phyloP scores from a whole-genome alignment of 148 eudicot species.

The Vaccinium darrowii region DNA sequence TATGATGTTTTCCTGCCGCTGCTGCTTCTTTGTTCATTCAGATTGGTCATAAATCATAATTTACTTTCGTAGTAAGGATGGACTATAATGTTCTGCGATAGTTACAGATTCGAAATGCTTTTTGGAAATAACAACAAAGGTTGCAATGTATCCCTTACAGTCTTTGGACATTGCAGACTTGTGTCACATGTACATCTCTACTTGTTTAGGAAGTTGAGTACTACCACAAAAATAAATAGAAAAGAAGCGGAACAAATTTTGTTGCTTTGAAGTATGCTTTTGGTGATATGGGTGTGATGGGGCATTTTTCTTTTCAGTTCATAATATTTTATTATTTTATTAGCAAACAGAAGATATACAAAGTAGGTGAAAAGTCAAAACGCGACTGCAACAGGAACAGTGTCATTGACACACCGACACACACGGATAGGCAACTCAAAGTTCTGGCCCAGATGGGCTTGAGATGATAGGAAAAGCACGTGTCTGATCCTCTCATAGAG shows the following conservation, averaged over 20 bases:
- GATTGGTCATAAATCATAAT: not conserved
- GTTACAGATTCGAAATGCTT: not conserved
- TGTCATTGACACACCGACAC: not conserved
- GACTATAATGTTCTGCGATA: not conserved
- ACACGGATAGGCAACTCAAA: not conserved
- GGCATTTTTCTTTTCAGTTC: not conserved
- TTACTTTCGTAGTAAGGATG: not conserved
- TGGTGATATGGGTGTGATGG: not conserved
- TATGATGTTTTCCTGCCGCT: not conserved
- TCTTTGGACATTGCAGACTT: not conserved
- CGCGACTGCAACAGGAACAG: not conserved
- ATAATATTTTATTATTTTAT: not conserved
- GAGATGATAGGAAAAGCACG: not conserved
- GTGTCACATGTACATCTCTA: not conserved
- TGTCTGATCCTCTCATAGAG: not conserved
- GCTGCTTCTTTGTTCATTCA: not conserved
- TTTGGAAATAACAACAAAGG: not conserved
- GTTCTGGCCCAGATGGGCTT: not conserved
- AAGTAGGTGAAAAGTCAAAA: not conserved
- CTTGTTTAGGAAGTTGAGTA: not conserved
- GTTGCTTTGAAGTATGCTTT: not conserved
- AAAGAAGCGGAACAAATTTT: not conserved
- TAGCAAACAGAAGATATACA: not conserved
- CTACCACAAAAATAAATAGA: not conserved
- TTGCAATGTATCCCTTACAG: too few relatives aligned